Evolutionary conservation across 495 filamentous ascomycete species (phyloP).

Genomic region (Lineolata rhizophorae): DNA sequence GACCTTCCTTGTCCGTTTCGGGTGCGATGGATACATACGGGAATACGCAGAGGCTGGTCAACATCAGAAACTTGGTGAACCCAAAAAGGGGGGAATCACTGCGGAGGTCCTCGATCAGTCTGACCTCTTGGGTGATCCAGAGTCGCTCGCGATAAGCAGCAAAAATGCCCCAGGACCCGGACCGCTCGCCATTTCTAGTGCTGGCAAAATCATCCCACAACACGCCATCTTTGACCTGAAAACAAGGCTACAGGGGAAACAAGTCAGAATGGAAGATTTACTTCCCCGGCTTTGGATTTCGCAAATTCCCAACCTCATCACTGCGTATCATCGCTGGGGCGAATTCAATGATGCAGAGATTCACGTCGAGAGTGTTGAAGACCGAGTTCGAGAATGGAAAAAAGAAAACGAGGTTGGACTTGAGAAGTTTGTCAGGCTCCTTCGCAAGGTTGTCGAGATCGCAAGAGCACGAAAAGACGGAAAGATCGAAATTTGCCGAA

Average conservation of each 20-base stretch:
- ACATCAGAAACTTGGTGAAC: no score
- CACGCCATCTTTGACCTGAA: constrained; percentile 41
- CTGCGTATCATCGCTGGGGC: constrained; percentile 34
- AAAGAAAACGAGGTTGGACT: constrained; percentile 19
- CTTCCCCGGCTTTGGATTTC: constrained; percentile 35
- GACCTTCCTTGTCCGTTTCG: constrained; percentile 33
- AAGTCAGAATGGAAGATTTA: constrained; percentile 23
- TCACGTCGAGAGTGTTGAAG: constrained; percentile 21
- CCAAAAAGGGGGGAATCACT: no score
- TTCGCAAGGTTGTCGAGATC: constrained; percentile 24
- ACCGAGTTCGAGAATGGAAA: constrained; percentile 32
- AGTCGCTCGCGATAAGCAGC: no score
- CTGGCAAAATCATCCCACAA: constrained; percentile 20
- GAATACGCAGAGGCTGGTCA: constrained; percentile 10
- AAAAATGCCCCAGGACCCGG: no score
- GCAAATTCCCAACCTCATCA: constrained; percentile 38
- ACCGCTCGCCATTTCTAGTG: no score
- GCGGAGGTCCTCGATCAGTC: no score
- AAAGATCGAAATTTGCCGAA: constrained; percentile 23
- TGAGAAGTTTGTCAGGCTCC: constrained; percentile 18
- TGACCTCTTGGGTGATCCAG: no score
- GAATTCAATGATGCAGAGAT: constrained; percentile 33
- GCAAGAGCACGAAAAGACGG: constrained; percentile 16
- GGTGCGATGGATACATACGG: constrained; percentile 44
- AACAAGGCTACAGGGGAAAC: constrained; percentile 21